Evolutionary conservation across 176 grass and related monocot genomes (phyloP), one percentile per base, ranked within the genome.

Genomic region (Carex pumila): DNA sequence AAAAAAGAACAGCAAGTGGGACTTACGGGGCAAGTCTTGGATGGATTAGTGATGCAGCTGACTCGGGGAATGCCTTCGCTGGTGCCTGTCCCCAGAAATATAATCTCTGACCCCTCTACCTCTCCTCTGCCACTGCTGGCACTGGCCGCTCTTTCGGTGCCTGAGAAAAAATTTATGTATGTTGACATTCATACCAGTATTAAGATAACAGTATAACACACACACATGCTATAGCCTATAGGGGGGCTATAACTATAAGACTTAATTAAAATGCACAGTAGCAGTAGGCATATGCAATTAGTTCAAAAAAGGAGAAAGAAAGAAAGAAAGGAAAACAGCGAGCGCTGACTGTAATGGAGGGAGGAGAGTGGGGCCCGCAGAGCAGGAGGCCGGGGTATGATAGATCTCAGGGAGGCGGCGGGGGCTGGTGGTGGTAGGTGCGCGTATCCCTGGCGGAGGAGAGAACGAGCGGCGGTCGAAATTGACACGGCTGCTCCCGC

Each of bases 81-180:
- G 56, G 91, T 99, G 66, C 96, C 96, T 14, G 96, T 99, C 81
- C 96, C 96, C 45, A 99, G 65, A 89, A 99, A 99, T 72, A 95
- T 95, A 66, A 99, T 87, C 86, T 99, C 93, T 7, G 96, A 95
- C 52, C 86, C 71, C 10, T 83, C 81, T 1, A 3, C 4, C 13
- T 80, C 31, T 61, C 55, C 22, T 55, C 68, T 61, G 31, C 80
- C 6, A 17, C 62, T 56, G 22, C 9, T 68, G 49, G 4, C 45
- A 52, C 79, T 7, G 68, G 64, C 71, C 54, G 58, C 9, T 19
- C 5, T 62, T 45, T 37, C 50, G 14, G 15, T 25, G 43, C 49
- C 32, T 71, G 78, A 67, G 78, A 67, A 61, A 61, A 53, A 22
- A 52, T 31, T 19, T 45, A 79, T 63, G 0, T 53, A 61, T 39